These are phyloP conservation scores for Pyrus communis DNA, from an alignment of 306 rosid species.

Conservation along the genomic window DNA sequence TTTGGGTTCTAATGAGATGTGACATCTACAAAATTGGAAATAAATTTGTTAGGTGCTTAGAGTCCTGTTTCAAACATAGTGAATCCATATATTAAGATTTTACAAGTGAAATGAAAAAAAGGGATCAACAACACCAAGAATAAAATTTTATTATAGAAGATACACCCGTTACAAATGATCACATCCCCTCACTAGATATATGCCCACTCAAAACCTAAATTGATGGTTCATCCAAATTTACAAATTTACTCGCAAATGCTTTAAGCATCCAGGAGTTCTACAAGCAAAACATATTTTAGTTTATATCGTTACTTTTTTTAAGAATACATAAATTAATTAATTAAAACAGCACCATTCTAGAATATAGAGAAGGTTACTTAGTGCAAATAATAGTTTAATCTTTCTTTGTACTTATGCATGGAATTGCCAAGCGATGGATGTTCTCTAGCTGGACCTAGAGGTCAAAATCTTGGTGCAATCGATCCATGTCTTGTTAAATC, in stretches of 20 bases:
- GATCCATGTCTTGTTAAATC: too few species aligned
- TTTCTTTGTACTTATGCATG: too few species aligned
- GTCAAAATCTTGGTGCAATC: too few species aligned
- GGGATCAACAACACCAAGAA: not conserved
- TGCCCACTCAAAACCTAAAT: not conserved
- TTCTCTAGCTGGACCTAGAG: too few species aligned
- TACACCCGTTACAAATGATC: not conserved
- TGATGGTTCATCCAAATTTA: not conserved
- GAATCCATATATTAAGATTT: not conserved
- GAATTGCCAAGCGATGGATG: too few species aligned
- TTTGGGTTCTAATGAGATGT: too few species aligned
- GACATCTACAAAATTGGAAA: too few species aligned
- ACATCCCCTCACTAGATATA: not conserved
- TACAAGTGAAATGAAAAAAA: not conserved
- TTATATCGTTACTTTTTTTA: not conserved
- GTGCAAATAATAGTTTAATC: too few species aligned
- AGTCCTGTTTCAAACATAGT: constrained; percentile 36
- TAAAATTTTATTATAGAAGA: not conserved
- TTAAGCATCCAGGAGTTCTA: not conserved
- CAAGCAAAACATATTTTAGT: not conserved
- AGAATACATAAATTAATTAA: not conserved
- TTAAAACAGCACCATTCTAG: too few species aligned
- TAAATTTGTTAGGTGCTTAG: constrained; percentile 38
- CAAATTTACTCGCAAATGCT: not conserved
- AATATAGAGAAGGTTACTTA: too few species aligned